Conservation (phyloP, 2,329 filamentous ascomycete species). For the Cyclaneusma minus region DNA sequence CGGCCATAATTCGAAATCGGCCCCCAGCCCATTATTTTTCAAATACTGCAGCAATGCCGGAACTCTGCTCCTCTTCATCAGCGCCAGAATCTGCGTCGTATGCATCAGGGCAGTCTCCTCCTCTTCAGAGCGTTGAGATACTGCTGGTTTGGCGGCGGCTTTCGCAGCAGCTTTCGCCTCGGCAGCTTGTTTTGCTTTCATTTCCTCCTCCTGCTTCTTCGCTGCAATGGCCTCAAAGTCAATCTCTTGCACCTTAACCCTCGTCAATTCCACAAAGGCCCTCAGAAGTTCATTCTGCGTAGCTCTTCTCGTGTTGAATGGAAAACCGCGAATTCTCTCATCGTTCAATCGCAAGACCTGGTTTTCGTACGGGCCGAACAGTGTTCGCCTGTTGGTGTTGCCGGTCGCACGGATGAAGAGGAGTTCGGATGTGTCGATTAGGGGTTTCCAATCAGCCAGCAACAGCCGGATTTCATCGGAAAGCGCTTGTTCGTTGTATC, state of each 20-base stretch:
- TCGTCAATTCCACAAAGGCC: constrained; percentile 82
- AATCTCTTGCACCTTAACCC: constrained; percentile 71
- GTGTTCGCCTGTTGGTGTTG: constrained; percentile 65
- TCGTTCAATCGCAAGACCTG: constrained; percentile 73
- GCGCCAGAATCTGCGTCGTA: constrained; percentile 74
- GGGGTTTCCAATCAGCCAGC: constrained; percentile 66
- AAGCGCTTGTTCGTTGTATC: constrained; percentile 87
- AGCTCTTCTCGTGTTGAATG: constrained; percentile 80
- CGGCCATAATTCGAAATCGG: constrained; percentile 65
- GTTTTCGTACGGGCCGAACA: constrained; percentile 84
- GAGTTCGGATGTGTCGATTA: constrained; percentile 73
- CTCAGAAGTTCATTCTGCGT: constrained; percentile 93
- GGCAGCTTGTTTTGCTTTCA: constrained; percentile 25
- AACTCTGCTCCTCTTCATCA: constrained; percentile 79
- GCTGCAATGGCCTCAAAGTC: constrained; percentile 44
- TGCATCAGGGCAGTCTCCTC: constrained; percentile 73
- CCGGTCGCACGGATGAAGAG: constrained; percentile 85
- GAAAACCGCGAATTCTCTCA: constrained; percentile 68
- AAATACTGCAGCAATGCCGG: constrained; percentile 78
- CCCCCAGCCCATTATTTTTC: constrained; percentile 52
- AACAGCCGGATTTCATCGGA: constrained; percentile 76
- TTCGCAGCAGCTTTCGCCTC: too few species aligned
- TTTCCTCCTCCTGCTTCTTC: constrained; percentile 31
- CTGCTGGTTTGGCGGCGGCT: constrained; percentile 30
- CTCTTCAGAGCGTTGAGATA: constrained; percentile 60